Percentiles rank a stretch among this genome's conserved stretches.
Conservation (phyloP, 768 basidiomycete species). For the Exidia glandulosa region DNA sequence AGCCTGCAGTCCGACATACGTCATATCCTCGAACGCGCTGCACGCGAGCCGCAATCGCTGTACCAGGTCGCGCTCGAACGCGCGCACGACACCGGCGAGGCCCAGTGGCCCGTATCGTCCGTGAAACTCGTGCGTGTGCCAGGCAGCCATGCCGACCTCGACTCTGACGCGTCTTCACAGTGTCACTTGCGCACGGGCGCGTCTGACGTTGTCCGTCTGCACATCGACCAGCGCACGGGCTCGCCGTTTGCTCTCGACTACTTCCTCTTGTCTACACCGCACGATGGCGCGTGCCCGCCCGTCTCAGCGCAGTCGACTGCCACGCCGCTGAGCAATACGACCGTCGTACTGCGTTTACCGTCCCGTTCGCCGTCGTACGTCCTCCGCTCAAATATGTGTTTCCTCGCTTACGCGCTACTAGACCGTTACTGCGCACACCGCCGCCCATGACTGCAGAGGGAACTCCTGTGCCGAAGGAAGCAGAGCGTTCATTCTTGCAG, state of each 20-base stretch:
- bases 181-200: constrained; percentile 52
- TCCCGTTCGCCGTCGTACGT: constrained; percentile 49
- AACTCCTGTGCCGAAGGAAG: constrained; percentile 42
- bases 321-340: constrained; percentile 38
- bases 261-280: constrained; percentile 57
- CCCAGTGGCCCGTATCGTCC: constrained; percentile 46
- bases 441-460: constrained; percentile 59
- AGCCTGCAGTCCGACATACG: not conserved
- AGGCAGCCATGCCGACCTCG: too few species aligned
- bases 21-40: constrained; percentile 19
- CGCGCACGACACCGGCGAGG: constrained; percentile 33
- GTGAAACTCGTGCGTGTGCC: constrained; percentile 42
- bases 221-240: constrained; percentile 32
- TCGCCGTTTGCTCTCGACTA: constrained; percentile 60
- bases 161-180: constrained; percentile 24
- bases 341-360: constrained; percentile 35
- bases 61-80: constrained; percentile 64
- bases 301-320: constrained; percentile 13
- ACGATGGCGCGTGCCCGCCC: constrained; percentile 52
- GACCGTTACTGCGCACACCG: constrained; percentile 57
- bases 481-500: constrained; percentile 72
- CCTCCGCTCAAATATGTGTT: not conserved
- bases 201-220: constrained; percentile 47
- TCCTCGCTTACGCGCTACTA: constrained; percentile 16
- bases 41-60: constrained; percentile 22